Base-by-base conservation (phyloP, 2,329 filamentous ascomycete species). In the Xylaria polymorpha region DNA sequence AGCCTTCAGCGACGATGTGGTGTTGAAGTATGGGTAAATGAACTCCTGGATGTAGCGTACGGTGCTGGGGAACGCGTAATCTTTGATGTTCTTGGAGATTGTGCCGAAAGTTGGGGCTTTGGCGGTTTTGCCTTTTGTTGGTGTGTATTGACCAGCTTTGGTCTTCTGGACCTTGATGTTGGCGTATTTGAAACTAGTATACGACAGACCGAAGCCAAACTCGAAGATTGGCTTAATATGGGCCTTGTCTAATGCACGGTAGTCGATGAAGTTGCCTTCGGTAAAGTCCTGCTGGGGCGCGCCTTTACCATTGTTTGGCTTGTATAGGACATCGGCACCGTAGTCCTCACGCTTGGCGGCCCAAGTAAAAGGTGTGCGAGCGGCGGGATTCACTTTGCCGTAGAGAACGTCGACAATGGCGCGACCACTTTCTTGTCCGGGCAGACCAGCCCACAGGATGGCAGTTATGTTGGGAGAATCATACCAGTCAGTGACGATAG, bases 181-280 rank as follows among this genome's bases (percentile, higher is more conserved):
- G n/a, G 90, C 88, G 82, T 94, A 94, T 63, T 87, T 80, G 77
- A 97, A 95, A 2, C 86, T 93, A 0, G 92, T 94, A 85, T 96
- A 97, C 3, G 89, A 92, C 14, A 97, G 83, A 65, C 94, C 94
- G 75, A 87, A 92, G 8, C 93, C 93, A 74, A 96, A 97, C 77
- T 94, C 92, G 80, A 90, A 96, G 71, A 92, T 87, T 1, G 93
- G 92, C 1, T 88, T 87, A 63, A 88, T 85, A 73, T 88, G 81
- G n/a, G 80, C 79, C 75, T 85, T 84, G 81, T 97, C 93, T 61
- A 96, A 93, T 72, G 89, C 85, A 46, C 91, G 88, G 82, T 94
- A 94, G 80, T 96, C 93, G 76, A 97, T 94, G 79, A 94, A 93
- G 61, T 91, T 85, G 18, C 93, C 93, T 80, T 96, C 93, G 7